phyloP scores from a whole-genome alignment of 345 rosid species.

The Cardiospermum halicacabum region DNA sequence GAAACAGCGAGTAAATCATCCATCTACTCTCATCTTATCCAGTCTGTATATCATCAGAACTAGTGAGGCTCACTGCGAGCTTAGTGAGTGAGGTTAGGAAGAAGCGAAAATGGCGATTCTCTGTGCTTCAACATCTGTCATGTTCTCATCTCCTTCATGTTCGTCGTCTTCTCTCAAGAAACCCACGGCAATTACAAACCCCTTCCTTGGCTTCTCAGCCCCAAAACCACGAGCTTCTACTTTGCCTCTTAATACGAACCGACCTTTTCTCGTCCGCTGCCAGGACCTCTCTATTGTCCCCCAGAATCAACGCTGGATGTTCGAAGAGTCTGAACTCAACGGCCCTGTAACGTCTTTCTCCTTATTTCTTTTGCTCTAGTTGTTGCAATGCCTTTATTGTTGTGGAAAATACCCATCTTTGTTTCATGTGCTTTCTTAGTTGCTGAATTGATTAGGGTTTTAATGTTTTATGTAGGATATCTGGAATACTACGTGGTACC shows the following conservation, averaged over 20 bases:
- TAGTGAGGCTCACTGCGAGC: neutral
- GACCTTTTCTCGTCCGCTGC: conserved; percentile 40
- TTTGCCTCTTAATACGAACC: conserved; percentile 19
- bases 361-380: neutral
- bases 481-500: conserved; percentile 97
- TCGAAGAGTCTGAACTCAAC: conserved; percentile 52
- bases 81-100: neutral
- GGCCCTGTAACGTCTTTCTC: conserved; percentile 53
- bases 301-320: conserved; percentile 70
- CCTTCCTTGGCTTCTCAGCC: conserved; percentile 39
- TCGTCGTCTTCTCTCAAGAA: conserved; percentile 12
- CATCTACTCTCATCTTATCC: conserved; percentile 42
- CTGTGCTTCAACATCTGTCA: conserved; percentile 28
- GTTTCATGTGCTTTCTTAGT: neutral
- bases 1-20: neutral
- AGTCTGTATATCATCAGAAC: neutral
- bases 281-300: conserved; percentile 51
- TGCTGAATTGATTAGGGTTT: neutral
- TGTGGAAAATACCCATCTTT: neutral
- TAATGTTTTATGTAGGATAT: conserved; percentile 54
- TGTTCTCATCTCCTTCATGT: conserved; percentile 23
- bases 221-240: conserved; percentile 29
- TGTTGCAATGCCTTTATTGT: neutral
- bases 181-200: conserved; percentile 13
- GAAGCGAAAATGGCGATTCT: conserved; percentile 36